Evolutionary conservation across 139 green algal genomes (phyloP).

Genomic region (Limnomonas spitsbergensis): DNA sequence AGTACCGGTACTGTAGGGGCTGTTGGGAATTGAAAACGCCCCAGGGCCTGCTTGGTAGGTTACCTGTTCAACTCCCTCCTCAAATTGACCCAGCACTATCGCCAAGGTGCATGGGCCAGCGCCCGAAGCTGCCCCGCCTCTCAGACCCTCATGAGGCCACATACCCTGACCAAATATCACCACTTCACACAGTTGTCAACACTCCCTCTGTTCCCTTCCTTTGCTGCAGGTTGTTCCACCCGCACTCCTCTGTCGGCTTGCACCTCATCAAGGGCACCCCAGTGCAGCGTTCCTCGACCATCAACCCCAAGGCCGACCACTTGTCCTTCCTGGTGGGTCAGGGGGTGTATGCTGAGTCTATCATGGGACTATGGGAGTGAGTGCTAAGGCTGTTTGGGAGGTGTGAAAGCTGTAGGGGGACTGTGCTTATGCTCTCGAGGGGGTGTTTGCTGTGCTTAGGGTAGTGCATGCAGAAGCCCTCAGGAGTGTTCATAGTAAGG

Average conservation of each 20-base stretch:
- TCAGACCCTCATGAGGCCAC: neutral
- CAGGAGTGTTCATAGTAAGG: too few relatives aligned
- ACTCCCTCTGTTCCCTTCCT: neutral
- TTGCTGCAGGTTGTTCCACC: slow-evolving; percentile 49
- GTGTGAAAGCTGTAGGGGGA: too few relatives aligned
- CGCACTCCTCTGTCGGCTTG: slow-evolving; percentile 54
- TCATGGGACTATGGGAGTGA: neutral
- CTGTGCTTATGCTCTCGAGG: too few relatives aligned
- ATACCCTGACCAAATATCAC: neutral
- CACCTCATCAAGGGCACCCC: slow-evolving; percentile 65
- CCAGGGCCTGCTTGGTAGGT: neutral
- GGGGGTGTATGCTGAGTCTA: neutral
- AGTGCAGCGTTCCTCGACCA: slow-evolving; percentile 13
- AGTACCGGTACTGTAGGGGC: slow-evolving; percentile 14
- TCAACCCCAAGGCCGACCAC: slow-evolving; percentile 68
- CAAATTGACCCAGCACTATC: too few relatives aligned
- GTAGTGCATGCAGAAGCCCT: too few relatives aligned
- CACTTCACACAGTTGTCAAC: neutral
- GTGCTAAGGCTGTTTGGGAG: too few relatives aligned
- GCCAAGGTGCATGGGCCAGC: too few relatives aligned
- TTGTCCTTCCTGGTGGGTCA: slow-evolving; percentile 62
- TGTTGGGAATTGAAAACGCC: neutral
- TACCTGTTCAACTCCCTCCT: too few relatives aligned
- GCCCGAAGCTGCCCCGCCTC: too few relatives aligned
- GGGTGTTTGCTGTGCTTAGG: too few relatives aligned